phyloP scores from a whole-genome alignment of 495 filamentous ascomycete species.

The Hypoxylon cercidicola region DNA sequence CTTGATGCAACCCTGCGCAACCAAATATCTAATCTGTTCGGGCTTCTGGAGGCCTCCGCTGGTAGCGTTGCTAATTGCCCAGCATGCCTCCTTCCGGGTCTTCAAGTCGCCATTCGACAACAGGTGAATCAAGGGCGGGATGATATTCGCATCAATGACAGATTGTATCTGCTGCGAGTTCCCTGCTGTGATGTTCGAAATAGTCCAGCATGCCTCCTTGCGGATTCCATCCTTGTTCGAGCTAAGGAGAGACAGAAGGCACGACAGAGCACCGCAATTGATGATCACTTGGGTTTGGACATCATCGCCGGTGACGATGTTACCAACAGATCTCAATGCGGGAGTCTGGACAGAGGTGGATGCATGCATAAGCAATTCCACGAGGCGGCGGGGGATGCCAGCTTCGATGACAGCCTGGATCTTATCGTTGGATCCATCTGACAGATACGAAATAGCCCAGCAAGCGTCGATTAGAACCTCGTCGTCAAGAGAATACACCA shows the following conservation, averaged over 20 bases:
- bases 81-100: conserved; percentile 99
- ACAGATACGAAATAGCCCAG: conserved; percentile 99
- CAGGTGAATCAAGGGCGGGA: conserved; percentile 94
- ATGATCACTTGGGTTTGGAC: conserved; percentile 99
- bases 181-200: conserved; percentile 97
- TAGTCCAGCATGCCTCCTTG: conserved; percentile 99
- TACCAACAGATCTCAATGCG: conserved; percentile 95
- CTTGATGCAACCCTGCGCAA: conserved; percentile 93
- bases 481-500: conserved; percentile 98
- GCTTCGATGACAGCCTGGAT: conserved; percentile 99
- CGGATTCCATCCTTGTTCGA: conserved; percentile 99
- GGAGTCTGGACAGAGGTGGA: conserved; percentile 99
- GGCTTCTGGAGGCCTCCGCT: conserved; percentile 98
- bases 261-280: conserved; percentile 94
- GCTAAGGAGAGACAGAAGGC: conserved; percentile 89
- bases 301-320: conserved; percentile 99
- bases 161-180: conserved; percentile 98
- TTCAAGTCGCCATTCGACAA: conserved; percentile 98
- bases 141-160: conserved; percentile 96
- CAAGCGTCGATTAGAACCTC: conserved; percentile 99
- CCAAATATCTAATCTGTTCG: conserved; percentile 96
- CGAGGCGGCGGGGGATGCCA: conserved; percentile 94
- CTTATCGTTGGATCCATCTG: conserved; percentile 99
- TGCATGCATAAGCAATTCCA: conserved; percentile 98
- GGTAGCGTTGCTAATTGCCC: conserved; percentile 99